Percentiles rank a stretch among this genome's conserved stretches.
Evolutionary conservation across 2,329 filamentous ascomycete genomes (phyloP).

Genomic region (Nothopassalora personata): DNA sequence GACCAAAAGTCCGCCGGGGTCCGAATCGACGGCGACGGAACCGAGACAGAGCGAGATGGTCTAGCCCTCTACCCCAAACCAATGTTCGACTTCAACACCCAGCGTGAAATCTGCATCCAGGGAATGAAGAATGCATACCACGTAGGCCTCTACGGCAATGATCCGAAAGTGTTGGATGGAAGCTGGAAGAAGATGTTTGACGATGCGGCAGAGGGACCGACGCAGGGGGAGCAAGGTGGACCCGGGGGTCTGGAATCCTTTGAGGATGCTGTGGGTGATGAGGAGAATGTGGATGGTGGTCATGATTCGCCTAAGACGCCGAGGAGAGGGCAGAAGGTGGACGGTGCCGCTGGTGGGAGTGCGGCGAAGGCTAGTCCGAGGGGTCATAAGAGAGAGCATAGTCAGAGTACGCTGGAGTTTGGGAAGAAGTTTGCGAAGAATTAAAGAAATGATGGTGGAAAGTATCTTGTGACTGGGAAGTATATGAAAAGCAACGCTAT

Average conservation of each 20-base stretch:
- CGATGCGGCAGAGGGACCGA: conserved; percentile 43
- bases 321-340: conserved; percentile 6
- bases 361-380: conserved; percentile 7
- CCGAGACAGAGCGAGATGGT: conserved; percentile 36
- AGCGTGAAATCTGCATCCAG: conserved; percentile 57
- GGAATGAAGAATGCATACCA: conserved; percentile 67
- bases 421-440: conserved; percentile 28
- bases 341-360: neutral
- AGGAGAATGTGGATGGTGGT: conserved; percentile 18
- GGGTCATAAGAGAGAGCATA: conserved; percentile 31
- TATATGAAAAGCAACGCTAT: neutral
- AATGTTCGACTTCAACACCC: conserved; percentile 68
- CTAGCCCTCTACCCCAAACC: conserved; percentile 60
- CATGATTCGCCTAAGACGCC: conserved; percentile 6
- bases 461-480: neutral
- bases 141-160: conserved; percentile 59
- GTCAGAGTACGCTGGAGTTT: conserved; percentile 33
- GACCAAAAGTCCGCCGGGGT: conserved; percentile 67
- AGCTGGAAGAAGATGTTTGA: conserved; percentile 49
- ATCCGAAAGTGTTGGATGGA: conserved; percentile 58
- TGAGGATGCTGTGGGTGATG: conserved; percentile 23
- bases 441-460: neutral
- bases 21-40: conserved; percentile 50
- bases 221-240: conserved; percentile 36
- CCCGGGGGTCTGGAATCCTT: conserved; percentile 34